phyloP scores from a whole-genome alignment of 2,329 filamentous ascomycete genomes.

The Curvularia sp. region DNA sequence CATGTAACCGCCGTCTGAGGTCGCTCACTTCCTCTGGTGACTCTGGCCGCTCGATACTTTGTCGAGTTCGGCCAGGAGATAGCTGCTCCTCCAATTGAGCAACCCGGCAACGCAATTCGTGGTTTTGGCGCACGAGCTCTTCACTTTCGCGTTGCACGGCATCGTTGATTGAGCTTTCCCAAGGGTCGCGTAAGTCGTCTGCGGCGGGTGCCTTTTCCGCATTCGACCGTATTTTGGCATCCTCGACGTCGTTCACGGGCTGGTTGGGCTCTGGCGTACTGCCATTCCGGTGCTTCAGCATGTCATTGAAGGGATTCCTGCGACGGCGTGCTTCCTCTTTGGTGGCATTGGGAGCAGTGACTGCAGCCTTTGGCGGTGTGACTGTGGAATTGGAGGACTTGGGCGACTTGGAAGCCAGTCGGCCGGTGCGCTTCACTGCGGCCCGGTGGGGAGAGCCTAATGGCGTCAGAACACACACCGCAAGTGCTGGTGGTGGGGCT shows the following conservation, averaged over 20 bases:
- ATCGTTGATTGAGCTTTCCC: background rate
- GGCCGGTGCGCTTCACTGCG: constrained; percentile 36
- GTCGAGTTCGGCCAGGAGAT: constrained; percentile 27
- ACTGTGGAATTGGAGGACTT: constrained; percentile 33
- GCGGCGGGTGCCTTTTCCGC: background rate
- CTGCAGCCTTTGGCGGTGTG: constrained; percentile 42
- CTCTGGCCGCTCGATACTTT: constrained; percentile 1
- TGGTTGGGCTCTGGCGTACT: constrained; percentile 8
- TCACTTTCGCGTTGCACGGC: constrained; percentile 10
- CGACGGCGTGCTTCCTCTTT: constrained; percentile 43
- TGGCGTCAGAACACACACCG: background rate
- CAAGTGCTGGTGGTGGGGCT: background rate
- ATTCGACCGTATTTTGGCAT: constrained; percentile 18
- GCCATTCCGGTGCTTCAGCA: constrained; percentile 27
- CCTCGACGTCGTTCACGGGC: constrained; percentile 3
- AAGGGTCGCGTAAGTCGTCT: constrained; percentile 4
- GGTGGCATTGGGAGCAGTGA: constrained; percentile 35
- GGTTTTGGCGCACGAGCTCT: constrained; percentile 32
- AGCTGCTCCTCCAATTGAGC: constrained; percentile 38
- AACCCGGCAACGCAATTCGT: constrained; percentile 33
- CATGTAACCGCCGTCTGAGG: constrained; percentile 39
- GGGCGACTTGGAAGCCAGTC: constrained; percentile 31
- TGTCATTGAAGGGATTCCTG: constrained; percentile 43
- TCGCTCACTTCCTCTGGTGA: constrained; percentile 36
- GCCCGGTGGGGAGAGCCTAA: constrained; percentile 37